phyloP scores from a whole-genome alignment of 2,329 filamentous ascomycete genomes.

The Cercospora sp. region DNA sequence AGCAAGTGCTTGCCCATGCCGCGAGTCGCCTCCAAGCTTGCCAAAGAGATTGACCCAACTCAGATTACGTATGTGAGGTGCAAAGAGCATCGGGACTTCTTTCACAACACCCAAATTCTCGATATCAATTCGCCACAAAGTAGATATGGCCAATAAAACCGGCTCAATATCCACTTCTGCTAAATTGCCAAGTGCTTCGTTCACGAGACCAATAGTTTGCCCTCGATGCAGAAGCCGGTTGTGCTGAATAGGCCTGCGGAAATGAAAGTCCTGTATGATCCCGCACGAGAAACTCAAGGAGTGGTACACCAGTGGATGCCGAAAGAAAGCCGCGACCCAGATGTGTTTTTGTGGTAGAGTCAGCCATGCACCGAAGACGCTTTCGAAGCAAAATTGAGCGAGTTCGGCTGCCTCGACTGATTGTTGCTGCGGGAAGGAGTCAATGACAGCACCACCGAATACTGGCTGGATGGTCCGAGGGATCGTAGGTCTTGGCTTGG shows the following conservation, averaged over 20 bases:
- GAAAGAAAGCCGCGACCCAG: constrained; percentile 21
- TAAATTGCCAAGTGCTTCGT: constrained; percentile 13
- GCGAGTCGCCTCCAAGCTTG: constrained; percentile 16
- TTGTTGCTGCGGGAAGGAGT: constrained; percentile 9
- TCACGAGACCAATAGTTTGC: constrained; percentile 15
- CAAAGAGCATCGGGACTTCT: constrained; percentile 9
- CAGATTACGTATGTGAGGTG: constrained; percentile 11
- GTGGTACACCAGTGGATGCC: constrained; percentile 17
- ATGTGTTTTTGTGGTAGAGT: constrained; percentile 3
- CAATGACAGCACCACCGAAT: constrained; percentile 14
- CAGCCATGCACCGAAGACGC: constrained; percentile 16
- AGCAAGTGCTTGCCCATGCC: constrained; percentile 14
- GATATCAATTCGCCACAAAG: constrained; percentile 18
- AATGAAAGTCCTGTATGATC: constrained; percentile 14
- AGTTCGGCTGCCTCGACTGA: constrained; percentile 18
- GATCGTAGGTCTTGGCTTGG: not conserved
- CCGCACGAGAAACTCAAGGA: constrained; percentile 17
- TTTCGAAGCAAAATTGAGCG: constrained; percentile 16
- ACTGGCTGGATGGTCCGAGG: constrained; percentile 15
- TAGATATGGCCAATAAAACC: constrained; percentile 19
- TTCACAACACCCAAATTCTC: constrained; percentile 2
- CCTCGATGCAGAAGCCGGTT: constrained; percentile 14
- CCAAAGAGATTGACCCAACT: constrained; percentile 17
- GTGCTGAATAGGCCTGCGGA: constrained; percentile 5
- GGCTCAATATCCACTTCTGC: constrained; percentile 17